These are phyloP conservation scores for Geosmithia putterillii DNA, from an alignment of 2,329 filamentous ascomycete genomes.

Conservation along the genomic window DNA sequence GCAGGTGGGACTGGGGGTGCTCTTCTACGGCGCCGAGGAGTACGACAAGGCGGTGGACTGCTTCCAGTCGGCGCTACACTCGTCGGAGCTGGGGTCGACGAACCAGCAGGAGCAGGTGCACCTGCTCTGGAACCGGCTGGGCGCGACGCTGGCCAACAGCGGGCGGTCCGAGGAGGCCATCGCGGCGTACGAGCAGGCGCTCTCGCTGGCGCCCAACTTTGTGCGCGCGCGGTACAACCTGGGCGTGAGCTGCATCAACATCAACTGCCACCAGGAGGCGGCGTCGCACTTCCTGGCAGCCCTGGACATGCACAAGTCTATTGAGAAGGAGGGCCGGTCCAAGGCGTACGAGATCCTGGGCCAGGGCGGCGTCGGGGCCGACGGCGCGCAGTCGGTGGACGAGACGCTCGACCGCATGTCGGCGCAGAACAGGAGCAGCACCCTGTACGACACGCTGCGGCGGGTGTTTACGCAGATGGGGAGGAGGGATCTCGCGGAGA, in stretches of 20 bases:
- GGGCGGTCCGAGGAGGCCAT: conserved; percentile 93
- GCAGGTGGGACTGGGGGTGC: conserved; percentile 88
- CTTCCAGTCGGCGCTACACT: conserved; percentile 83
- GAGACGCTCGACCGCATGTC: conserved; percentile 76
- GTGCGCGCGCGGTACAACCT: conserved; percentile 95
- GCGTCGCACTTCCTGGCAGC: conserved; percentile 87
- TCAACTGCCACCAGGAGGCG: conserved; percentile 86
- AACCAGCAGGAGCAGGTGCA: conserved; percentile 83
- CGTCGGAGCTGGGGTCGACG: conserved; percentile 68
- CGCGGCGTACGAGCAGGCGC: conserved; percentile 85
- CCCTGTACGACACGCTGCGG: conserved; percentile 86
- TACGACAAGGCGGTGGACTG: conserved; percentile 98
- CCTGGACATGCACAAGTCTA: conserved; percentile 88
- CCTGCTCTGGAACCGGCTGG: conserved; percentile 92
- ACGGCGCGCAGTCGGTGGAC: conserved; percentile 37
- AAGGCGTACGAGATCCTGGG: conserved; percentile 75
- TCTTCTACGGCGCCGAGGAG: conserved; percentile 96
- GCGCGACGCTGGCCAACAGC: conserved; percentile 89
- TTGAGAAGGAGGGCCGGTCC: conserved; percentile 73
- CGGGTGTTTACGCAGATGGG: conserved; percentile 97
- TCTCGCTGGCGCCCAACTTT: conserved; percentile 87
- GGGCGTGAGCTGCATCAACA: conserved; percentile 93
- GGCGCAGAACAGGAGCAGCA: conserved; percentile 91
- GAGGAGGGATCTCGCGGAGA: conserved; percentile 72
- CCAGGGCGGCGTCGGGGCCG: conserved; percentile 29